Conservation (phyloP, 2,329 filamentous ascomycete species). For the Claviceps capensis region DNA sequence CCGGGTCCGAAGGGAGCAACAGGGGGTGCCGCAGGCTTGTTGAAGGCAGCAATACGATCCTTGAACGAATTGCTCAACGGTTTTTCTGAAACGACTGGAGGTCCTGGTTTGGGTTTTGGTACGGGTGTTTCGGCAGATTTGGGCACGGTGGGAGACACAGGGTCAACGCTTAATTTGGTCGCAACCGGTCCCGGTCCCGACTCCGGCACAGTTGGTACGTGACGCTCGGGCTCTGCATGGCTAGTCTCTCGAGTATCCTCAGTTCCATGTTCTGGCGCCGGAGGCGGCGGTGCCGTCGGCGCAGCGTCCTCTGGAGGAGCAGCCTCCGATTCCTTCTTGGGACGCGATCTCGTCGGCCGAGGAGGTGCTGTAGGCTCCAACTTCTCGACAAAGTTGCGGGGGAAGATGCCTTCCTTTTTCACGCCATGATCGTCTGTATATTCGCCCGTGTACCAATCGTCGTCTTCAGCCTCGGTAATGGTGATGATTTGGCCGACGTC, state of each 20-base stretch:
- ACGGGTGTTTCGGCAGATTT: conserved; percentile 24
- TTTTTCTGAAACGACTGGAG: conserved; percentile 60
- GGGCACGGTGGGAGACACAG: conserved; percentile 14
- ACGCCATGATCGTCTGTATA: conserved; percentile 64
- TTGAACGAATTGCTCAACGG: conserved; percentile 67
- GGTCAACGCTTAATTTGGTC: conserved; percentile 18
- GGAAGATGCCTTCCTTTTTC: conserved; percentile 79
- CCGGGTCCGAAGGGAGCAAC: conserved; percentile 80
- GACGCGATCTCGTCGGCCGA: conserved; percentile 60
- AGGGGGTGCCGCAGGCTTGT: conserved; percentile 74
- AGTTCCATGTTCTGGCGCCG: conserved; percentile 17
- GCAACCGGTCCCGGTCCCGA: conserved; percentile 12
- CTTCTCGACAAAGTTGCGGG: conserved; percentile 92
- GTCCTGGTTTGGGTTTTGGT: conserved; percentile 29
- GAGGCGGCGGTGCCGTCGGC: conserved; percentile 19
- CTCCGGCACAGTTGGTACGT: conserved; percentile 17
- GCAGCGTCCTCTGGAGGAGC: conserved; percentile 21
- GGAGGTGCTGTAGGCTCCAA: conserved; percentile 86
- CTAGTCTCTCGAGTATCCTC: conserved; percentile 21
- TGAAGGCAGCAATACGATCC: conserved; percentile 95
- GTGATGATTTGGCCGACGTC: conserved; percentile 76
- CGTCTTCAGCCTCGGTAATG: conserved; percentile 83
- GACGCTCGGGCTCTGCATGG: conserved; percentile 21
- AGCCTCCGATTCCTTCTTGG: conserved; percentile 41
- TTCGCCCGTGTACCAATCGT: conserved; percentile 85